Base-by-base conservation (phyloP, 1,139 yeast genomes). In the Blastobotrys proliferans region DNA sequence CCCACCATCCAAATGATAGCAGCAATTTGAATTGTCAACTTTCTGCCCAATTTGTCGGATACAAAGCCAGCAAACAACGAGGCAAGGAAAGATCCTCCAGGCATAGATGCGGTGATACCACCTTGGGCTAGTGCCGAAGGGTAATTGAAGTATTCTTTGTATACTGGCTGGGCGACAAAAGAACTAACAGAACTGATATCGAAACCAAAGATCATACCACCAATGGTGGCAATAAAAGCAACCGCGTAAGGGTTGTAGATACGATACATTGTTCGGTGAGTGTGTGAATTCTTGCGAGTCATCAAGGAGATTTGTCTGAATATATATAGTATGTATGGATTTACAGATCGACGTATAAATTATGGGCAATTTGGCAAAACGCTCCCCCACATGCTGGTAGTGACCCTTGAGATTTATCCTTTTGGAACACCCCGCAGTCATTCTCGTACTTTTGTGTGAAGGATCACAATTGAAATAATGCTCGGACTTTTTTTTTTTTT, bases 121-220 rank as follows among this genome's bases (percentile, higher is more conserved):
- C 96, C 95, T 50, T 79, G 81, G 0, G 88, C 71, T 40, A 85
- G 66, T 6, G 67, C 54, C 39, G 52, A 46, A 18, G 67, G 63
- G 46, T 54, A 36, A 45, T 60, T 51, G 53, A 67, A 67, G 46
- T 51, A 63, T 40, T 69, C 66, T 26, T 70, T 69, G 53, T 72
- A 76, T 19, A 82, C 70, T 51, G 80, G 86, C 6, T 81, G 77
- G 13, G 86, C 84, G 38, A 88, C 77, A 41, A 90, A 78, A 19
- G 90, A 94, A 54, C 90, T 73, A 1, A 95, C 96, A 6, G 94
- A 81, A 2, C 96, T 86, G 39, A 90, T 87, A 62, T 90, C 97
- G 62, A 88, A 90, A 55, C 97, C 97, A 64, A 88, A 88, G 81
- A 88, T 80, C 69, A 86, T 82, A n/a, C 97, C 97, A 2, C 96